A percentile compares a stretch with the other conserved stretches of the same genome.
Conservation (phyloP, 805 yeast species). For the Ogataea glucozyma region DNA sequence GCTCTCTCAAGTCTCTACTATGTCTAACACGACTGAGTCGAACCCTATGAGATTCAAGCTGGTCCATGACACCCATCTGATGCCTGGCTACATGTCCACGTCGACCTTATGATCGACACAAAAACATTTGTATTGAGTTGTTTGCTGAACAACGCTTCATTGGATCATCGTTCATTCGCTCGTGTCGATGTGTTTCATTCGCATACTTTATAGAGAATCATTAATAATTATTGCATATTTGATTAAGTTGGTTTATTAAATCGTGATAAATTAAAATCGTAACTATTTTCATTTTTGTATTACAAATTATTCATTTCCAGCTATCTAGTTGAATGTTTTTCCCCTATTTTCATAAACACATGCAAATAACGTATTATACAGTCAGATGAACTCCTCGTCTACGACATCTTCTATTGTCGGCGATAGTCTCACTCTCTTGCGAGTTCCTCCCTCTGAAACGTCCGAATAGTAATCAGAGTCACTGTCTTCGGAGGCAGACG, state of each 20-base stretch:
- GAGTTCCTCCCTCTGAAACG: conserved; percentile 5
- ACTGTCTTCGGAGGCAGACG: conserved; percentile 1
- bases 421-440: conserved; percentile 15
- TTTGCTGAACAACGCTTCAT: too few relatives aligned
- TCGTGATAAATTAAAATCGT: too few relatives aligned
- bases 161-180: too few relatives aligned
- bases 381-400: conserved; percentile 22
- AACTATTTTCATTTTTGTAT: too few relatives aligned
- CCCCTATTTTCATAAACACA: too few relatives aligned
- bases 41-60: conserved; percentile 8
- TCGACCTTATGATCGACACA: neutral
- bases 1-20: conserved; percentile 8
- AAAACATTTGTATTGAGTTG: too few relatives aligned
- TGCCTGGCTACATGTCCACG: conserved; percentile 16
- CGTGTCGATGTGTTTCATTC: neutral
- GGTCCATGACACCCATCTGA: conserved; percentile 16
- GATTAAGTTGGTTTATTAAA: too few relatives aligned
- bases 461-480: conserved; percentile 10
- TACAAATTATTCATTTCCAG: too few relatives aligned
- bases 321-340: neutral
- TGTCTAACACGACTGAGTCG: conserved; percentile 9
- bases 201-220: neutral
- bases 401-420: conserved; percentile 24
- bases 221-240: neutral
- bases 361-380: too few relatives aligned